Percentiles rank a stretch among this genome's conserved stretches.
Conservation (phyloP, 78 protist species). For the Dictyostelium purpureum region DNA sequence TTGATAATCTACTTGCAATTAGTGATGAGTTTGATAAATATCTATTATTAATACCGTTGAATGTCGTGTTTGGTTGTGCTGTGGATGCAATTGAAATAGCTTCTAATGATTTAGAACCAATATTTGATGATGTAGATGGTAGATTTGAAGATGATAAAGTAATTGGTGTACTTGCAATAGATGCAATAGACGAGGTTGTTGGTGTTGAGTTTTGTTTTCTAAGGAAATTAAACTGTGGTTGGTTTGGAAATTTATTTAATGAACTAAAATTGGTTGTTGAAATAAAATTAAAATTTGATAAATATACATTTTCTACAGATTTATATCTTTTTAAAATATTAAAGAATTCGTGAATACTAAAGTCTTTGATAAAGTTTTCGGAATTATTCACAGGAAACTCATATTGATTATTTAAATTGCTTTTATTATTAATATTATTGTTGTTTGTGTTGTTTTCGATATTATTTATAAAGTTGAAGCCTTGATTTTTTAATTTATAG, state of each 20-base stretch:
- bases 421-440: neutral
- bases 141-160: neutral
- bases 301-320: slow-evolving; percentile 41
- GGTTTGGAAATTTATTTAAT: neutral
- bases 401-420: neutral
- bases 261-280: neutral
- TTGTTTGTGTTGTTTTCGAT: neutral
- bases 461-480: neutral
- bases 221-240: too few relatives aligned
- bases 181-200: neutral
- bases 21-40: neutral
- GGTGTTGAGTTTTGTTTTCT: neutral
- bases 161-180: neutral
- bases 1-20: slow-evolving; percentile 2
- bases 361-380: too few relatives aligned
- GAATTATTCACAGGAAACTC: too few relatives aligned
- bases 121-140: neutral
- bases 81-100: too few relatives aligned
- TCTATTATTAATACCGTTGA: neutral
- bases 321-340: slow-evolving; percentile 7
- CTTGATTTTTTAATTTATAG: neutral
- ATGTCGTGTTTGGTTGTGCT: neutral
- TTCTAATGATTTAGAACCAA: too few relatives aligned
- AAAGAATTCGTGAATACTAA: slow-evolving; percentile 17
- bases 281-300: slow-evolving; percentile 46